These are phyloP conservation scores for Tothia fuscella DNA, from an alignment of 2,329 filamentous ascomycete genomes.

Conservation along the genomic window DNA sequence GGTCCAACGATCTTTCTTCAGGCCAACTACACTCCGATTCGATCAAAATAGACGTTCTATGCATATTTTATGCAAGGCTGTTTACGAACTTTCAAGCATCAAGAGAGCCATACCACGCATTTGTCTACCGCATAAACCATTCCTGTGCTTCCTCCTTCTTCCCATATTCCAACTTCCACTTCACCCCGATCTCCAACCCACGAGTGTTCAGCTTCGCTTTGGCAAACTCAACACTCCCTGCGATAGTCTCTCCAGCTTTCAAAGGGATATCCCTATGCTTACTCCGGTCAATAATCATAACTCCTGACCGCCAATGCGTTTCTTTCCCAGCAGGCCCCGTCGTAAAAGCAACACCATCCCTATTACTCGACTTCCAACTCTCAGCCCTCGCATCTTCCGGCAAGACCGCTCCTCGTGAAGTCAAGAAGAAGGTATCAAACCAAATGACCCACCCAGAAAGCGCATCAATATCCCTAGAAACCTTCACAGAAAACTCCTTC, in stretches of 20 bases:
- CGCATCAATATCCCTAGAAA: slow-evolving; percentile 50
- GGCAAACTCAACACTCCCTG: slow-evolving; percentile 57
- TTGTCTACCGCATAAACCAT: too few species aligned
- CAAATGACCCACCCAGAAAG: slow-evolving; percentile 85
- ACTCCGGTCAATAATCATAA: slow-evolving; percentile 54
- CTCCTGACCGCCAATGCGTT: slow-evolving; percentile 85
- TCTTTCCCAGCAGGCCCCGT: slow-evolving; percentile 65
- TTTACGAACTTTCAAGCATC: too few species aligned
- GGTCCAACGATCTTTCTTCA: too few species aligned
- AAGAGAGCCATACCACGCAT: too few species aligned
- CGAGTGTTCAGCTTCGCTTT: slow-evolving; percentile 40
- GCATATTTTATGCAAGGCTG: too few species aligned
- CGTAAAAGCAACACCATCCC: slow-evolving; percentile 61
- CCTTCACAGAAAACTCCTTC: slow-evolving; percentile 49
- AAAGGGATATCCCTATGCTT: slow-evolving; percentile 36
- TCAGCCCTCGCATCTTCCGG: slow-evolving; percentile 45
- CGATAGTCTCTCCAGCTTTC: slow-evolving; percentile 46
- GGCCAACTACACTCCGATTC: too few species aligned
- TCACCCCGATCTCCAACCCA: slow-evolving; percentile 27
- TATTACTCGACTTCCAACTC: slow-evolving; percentile 44
- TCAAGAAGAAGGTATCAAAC: slow-evolving; percentile 89
- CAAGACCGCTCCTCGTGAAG: slow-evolving; percentile 38
- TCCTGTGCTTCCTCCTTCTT: too few species aligned
- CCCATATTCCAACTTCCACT: slow-evolving; percentile 22
- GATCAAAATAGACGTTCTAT: too few species aligned